Base-by-base conservation (phyloP, 345 rosid species). In the Camelina neglecta region DNA sequence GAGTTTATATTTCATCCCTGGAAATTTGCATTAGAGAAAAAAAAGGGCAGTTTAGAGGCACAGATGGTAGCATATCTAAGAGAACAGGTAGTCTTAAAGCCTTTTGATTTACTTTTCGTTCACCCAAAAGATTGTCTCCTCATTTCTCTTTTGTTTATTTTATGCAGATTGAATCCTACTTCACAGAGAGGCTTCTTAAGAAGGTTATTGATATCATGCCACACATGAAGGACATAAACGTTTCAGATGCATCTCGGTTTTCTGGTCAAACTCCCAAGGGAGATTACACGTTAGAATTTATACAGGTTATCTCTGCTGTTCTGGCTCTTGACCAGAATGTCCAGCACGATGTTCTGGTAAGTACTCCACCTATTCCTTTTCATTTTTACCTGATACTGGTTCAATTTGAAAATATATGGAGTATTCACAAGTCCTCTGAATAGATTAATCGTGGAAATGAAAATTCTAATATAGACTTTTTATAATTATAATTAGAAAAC, bases 1-100 rank as follows among this genome's bases (percentile, higher is more conserved):
- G 87, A 92, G 83, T 94, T 94, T 74, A 81, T 92, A 83, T 87
- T 86, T 75, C 86, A 86, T 72, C 98, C 98, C 65, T 92, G 96
- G 97, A 87, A 85, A 65, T 84, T 87, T 77, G 88, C 90, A 33
- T 84, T 83, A 79, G 87, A 85, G 77, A 83, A 77, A 60, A 82
- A 83, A 57, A 86, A 64, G 60, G 79, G 76, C 33, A 84, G 75
- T 73, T 79, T 87, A 77, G 97, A 92, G 72, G 79, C 88, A 6
- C 85, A 80, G 57, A 76, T 89, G 82, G 81, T 82, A 38, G 88
- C 86, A 75, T 82, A 89, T 82, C 91, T 92, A 54, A 89, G 75
- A 82, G 88, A 81, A 53, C 84, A 91, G 97, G 97, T 91, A 83
- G 51, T 50, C 23, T 53, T 21, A 33, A 64, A 13, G 11, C 57